Evolutionary conservation across 2,329 filamentous ascomycete genomes (phyloP), one percentile per base, ranked within the genome.

Genomic region (Microcera coccophila): DNA sequence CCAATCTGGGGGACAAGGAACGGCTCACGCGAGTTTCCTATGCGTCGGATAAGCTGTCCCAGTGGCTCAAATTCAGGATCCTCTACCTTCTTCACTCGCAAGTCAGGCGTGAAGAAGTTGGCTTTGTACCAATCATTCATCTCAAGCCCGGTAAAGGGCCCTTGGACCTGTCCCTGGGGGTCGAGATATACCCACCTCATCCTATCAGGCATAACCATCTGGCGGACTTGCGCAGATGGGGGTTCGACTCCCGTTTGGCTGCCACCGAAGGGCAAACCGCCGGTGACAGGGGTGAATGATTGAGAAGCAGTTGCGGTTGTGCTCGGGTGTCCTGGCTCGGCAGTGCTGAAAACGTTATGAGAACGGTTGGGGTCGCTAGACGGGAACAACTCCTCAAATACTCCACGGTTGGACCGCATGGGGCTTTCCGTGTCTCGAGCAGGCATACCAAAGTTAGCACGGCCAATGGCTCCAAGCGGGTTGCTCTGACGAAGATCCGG

Each of bases 101-200:
- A 75, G 57, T 98, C 91, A 0, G 91, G 84, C 0, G 89, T 95
- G 68, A 98, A 98, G 70, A 97, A 98, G 35, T 91, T 90, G 28
- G 90, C 91, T 65, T 97, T 97, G 70, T 97, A 98, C 93, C 93
- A 98, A 58, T 98, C 94, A 55, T 98, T 94, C 93, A 98, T 98
- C 67, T 98, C 93, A 38, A 98, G 72, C 1, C 93, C 93, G 29
- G 90, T 96, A 69, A 93, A 98, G 0, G 93, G 93, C 0, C 93
- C 93, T 62, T 98, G 93, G 5, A 89, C 84, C 49, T 88, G 85
- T 17, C 90, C 90, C 62, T 95, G 88, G 4, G 93, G 93, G 62
- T 98, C 93, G 39, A 94, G 83, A 62, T 98, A 98, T 15, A 96
- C 91, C 93, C 93, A 98, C 57, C 91, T 79, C 90, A 98, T 98